A percentile compares a stretch with the other conserved stretches of the same genome.
These are phyloP conservation scores for Yarrowia divulgata DNA, from an alignment of 805 yeast species.

Conservation along the genomic window DNA sequence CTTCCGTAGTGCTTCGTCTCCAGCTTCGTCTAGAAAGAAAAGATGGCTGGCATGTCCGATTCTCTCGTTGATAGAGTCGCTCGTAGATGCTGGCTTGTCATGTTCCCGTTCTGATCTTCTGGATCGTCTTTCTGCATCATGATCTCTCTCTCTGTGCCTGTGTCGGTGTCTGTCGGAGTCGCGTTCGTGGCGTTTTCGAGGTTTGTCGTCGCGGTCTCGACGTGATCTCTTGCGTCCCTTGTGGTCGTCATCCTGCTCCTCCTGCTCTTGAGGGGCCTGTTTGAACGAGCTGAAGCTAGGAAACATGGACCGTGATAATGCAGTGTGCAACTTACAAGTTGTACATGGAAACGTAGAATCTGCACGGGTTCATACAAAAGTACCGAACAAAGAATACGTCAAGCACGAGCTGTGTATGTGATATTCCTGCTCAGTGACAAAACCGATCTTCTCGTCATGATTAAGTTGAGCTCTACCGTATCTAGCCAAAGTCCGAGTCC, in stretches of 20 bases:
- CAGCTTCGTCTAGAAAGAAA: constrained; percentile 1
- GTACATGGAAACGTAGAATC: no score
- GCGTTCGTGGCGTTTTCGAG: constrained; percentile 10
- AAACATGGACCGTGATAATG: constrained; percentile 27
- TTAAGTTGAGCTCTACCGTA: not conserved
- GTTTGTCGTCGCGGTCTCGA: constrained; percentile 7
- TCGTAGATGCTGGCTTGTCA: not conserved
- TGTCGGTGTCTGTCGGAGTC: not conserved
- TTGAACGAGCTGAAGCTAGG: constrained; percentile 35
- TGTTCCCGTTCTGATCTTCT: not conserved
- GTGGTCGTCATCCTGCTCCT: not conserved
- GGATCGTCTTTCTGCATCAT: not conserved
- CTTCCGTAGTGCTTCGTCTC: constrained; percentile 1
- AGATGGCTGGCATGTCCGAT: constrained; percentile 12
- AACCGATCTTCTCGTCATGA: not conserved
- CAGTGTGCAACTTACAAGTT: not conserved
- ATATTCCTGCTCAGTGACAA: no score
- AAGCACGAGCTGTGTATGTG: no score
- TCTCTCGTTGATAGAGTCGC: not conserved
- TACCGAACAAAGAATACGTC: no score
- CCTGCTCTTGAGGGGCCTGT: constrained; percentile 5
- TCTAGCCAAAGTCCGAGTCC: not conserved
- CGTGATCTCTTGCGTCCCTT: constrained; percentile 1
- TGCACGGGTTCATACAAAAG: no score
- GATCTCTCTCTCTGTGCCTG: not conserved